Percentiles rank a stretch among this genome's conserved stretches.
Evolutionary conservation across 1,139 yeast species (phyloP).

Genomic region (Suhomyces taliae): DNA sequence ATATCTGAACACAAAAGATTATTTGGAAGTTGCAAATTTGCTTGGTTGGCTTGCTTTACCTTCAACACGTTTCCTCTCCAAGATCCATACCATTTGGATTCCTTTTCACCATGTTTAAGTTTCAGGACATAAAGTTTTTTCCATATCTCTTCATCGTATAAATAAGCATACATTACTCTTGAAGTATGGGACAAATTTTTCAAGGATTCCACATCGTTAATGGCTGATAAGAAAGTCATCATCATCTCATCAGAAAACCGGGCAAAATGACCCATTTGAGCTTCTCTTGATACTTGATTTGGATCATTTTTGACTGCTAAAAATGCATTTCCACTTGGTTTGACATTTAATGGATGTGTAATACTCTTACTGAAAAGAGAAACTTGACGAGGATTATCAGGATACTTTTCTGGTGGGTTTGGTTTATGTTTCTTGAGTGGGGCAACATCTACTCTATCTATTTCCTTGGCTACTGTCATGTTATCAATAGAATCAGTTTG

Average conservation of each 20-base stretch:
- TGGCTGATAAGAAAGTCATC: constrained; percentile 43
- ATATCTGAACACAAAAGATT: constrained; percentile 53
- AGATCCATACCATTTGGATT: constrained; percentile 63
- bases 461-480: too few relatives aligned
- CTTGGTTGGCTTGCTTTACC: constrained; percentile 32
- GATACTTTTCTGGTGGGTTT: constrained; percentile 5
- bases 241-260: constrained; percentile 60
- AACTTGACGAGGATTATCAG: constrained; percentile 22
- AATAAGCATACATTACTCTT: constrained; percentile 66
- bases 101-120: constrained; percentile 17
- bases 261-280: constrained; percentile 55
- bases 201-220: constrained; percentile 49
- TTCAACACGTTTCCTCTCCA: constrained; percentile 69
- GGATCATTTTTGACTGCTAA: constrained; percentile 22
- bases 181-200: constrained; percentile 57
- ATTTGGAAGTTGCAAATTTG: constrained; percentile 40
- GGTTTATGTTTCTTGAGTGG: too few relatives aligned
- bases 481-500: too few relatives aligned
- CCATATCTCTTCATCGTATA: constrained; percentile 80
- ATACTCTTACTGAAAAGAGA: constrained; percentile 26
- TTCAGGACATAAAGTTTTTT: constrained; percentile 50
- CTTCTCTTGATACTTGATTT: constrained; percentile 24
- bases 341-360: constrained; percentile 71
- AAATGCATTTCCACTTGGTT: constrained; percentile 67
- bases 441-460: too few relatives aligned